These are phyloP conservation scores for Sordaria brevicollis DNA, from an alignment of 495 filamentous ascomycete species.

Conservation along the genomic window DNA sequence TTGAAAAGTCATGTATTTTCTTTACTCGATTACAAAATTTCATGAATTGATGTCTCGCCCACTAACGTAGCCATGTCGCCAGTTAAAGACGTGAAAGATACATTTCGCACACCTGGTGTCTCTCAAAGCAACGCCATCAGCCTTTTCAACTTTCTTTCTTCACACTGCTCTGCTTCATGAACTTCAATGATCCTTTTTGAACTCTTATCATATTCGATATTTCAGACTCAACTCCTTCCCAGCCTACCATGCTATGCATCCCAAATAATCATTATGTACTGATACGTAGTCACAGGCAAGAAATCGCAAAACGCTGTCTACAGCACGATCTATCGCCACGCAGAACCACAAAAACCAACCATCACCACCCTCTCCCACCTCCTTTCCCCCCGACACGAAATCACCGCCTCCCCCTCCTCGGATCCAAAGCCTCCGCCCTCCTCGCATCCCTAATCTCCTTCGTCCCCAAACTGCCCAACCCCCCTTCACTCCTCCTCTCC, in stretches of 20 bases:
- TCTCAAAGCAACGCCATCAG: background rate
- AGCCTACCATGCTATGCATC: background rate
- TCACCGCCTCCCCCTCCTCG: slow-evolving; percentile 50
- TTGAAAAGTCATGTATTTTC: too few relatives aligned
- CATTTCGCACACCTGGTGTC: background rate
- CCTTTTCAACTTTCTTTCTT: background rate
- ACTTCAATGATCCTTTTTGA: background rate
- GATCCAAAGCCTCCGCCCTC: slow-evolving; percentile 73
- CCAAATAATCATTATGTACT: background rate
- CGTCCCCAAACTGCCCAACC: slow-evolving; percentile 78
- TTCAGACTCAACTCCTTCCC: background rate
- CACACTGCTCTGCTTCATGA: background rate
- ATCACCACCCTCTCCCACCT: background rate
- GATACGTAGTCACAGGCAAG: background rate
- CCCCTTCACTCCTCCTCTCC: slow-evolving; percentile 85
- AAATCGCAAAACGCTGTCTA: background rate
- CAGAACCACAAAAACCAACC: background rate
- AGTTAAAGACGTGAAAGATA: background rate
- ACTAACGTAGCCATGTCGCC: background rate
- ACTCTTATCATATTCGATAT: background rate
- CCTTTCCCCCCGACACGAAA: background rate
- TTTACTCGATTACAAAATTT: too few relatives aligned
- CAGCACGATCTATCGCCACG: background rate
- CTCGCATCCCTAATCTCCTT: slow-evolving; percentile 83
- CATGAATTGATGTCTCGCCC: background rate